These are phyloP conservation scores for Camellia sinensis DNA, from an alignment of 148 eudicot species.

Conservation along the genomic window DNA sequence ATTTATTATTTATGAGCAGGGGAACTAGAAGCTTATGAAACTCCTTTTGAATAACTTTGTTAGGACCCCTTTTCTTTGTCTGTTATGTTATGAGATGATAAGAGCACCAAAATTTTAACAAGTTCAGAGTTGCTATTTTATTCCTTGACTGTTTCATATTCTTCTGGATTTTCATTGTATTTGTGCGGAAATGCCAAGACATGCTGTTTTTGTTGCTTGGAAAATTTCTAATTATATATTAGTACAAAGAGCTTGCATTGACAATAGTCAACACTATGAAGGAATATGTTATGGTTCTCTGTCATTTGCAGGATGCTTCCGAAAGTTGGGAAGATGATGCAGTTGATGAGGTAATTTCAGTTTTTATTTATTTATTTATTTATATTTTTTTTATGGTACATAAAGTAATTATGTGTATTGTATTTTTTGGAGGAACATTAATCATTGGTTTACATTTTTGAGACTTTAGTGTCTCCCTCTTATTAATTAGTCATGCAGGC, in stretches of 20 bases:
- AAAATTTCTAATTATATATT: neutral
- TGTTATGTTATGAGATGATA: neutral
- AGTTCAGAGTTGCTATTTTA: neutral
- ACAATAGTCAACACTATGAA: neutral
- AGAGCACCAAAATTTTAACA: neutral
- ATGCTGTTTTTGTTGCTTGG: neutral
- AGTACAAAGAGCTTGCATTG: neutral
- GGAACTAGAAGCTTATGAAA: neutral
- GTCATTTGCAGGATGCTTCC: slow-evolving; percentile 62
- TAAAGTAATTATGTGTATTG: neutral
- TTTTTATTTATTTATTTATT: neutral
- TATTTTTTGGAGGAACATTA: neutral
- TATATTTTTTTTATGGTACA: neutral
- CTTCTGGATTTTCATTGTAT: neutral
- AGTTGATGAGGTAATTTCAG: slow-evolving; percentile 54
- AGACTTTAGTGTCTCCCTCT: neutral
- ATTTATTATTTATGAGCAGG: too few species aligned
- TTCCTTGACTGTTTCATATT: neutral
- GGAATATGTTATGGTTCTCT: slow-evolving; percentile 15
- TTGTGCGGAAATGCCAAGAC: neutral
- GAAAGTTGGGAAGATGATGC: slow-evolving; percentile 71
- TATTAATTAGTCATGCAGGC: neutral
- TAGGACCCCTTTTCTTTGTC: neutral
- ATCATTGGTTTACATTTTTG: neutral
- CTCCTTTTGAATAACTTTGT: neutral